These are phyloP conservation scores for Pseudocercospora eumusae DNA, from an alignment of 2,329 filamentous ascomycete genomes.

Conservation along the genomic window DNA sequence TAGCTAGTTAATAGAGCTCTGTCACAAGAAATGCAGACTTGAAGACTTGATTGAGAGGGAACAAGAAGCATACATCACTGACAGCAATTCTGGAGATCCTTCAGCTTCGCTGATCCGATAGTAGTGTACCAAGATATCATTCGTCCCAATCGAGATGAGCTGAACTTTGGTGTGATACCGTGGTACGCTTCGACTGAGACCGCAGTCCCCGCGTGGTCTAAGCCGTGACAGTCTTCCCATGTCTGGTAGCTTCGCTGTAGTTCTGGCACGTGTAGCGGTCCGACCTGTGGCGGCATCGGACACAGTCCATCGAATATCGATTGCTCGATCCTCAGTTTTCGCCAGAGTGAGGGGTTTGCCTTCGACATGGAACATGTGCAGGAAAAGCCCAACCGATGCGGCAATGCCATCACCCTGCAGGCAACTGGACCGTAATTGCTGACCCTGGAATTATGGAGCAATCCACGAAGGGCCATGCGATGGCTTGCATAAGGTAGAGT, in stretches of 20 bases:
- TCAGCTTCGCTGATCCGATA: constrained; percentile 6
- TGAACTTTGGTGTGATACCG: constrained; percentile 4
- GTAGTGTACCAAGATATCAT: constrained; percentile 10
- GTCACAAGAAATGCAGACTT: not conserved
- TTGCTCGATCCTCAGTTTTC: not conserved
- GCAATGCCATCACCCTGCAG: not conserved
- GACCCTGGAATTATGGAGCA: not conserved
- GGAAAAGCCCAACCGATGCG: not conserved
- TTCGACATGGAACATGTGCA: not conserved
- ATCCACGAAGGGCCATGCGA: not conserved
- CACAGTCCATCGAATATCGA: not conserved
- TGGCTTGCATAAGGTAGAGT: constrained; percentile 6
- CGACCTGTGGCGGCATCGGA: not conserved
- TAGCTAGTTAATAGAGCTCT: not conserved
- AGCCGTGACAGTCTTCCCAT: not conserved
- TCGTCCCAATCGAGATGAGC: constrained; percentile 6
- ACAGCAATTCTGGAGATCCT: not conserved
- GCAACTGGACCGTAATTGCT: not conserved
- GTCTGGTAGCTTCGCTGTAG: constrained; percentile 2
- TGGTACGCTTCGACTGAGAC: not conserved
- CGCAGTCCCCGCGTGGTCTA: constrained; percentile 4
- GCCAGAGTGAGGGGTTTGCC: not conserved
- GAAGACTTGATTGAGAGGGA: not conserved
- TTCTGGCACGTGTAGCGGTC: constrained; percentile 3
- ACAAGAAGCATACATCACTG: constrained; percentile 3